Percentiles rank a stretch among this genome's conserved stretches.
These are phyloP conservation scores for Phyllosticta citribraziliensis DNA, from an alignment of 2,329 filamentous ascomycete genomes.

Conservation along the genomic window DNA sequence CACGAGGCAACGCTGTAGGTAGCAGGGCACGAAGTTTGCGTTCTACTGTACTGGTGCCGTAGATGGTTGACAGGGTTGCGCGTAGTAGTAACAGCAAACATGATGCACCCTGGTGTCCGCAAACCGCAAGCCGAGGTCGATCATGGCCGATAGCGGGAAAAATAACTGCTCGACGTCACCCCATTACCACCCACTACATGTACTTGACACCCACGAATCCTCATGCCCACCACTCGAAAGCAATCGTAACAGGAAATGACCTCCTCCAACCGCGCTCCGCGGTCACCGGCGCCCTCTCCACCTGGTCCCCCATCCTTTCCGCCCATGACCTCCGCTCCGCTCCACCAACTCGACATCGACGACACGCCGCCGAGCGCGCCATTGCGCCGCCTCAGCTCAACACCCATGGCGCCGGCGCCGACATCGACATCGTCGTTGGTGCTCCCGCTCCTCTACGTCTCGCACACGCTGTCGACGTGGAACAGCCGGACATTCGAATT, in stretches of 20 bases:
- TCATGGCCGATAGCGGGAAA: background rate
- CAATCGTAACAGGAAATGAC: background rate
- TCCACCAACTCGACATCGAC: background rate
- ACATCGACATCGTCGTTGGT: background rate
- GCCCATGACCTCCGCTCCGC: background rate
- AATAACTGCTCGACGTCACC: background rate
- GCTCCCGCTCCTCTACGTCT: constrained; percentile 30
- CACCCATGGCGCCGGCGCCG: background rate
- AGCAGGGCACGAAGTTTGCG: too few species aligned
- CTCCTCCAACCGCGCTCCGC: background rate
- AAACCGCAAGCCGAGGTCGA: background rate
- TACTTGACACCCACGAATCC: too few species aligned
- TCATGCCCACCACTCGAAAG: background rate
- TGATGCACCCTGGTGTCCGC: background rate
- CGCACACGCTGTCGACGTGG: constrained; percentile 41
- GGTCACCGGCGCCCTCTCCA: background rate
- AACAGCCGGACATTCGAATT: constrained; percentile 42
- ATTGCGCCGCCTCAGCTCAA: background rate
- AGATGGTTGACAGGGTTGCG: too few species aligned
- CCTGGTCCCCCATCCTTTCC: background rate
- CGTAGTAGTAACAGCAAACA: background rate
- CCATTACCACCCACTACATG: background rate
- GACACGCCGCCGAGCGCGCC: background rate
- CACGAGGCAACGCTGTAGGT: too few species aligned
- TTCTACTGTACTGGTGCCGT: too few species aligned